Evolutionary conservation across 176 grass and related monocot species (phyloP).

Genomic region (Sorghum bicolor): Sorghum_bicolor_NCBIv3 NC_012876.2:17671501-17672000

Average conservation of each 20-base stretch:
- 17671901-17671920: slow-evolving; percentile 5
- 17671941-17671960: slow-evolving; percentile 10
- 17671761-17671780: not conserved
- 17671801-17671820: not conserved
- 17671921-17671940: not conserved
- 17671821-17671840: not conserved
- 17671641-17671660: not conserved
- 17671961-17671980: not conserved
- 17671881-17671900: not conserved
- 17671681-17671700: not conserved
- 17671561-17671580: not conserved
- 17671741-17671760: not conserved
- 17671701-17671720: not conserved
- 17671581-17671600: not conserved
- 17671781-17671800: not conserved
- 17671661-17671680: not conserved
- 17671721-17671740: not conserved
- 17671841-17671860: not conserved
- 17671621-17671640: not conserved
- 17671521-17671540: not conserved
- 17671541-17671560: not conserved
- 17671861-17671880: not conserved
- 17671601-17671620: not conserved
- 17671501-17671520: not conserved
- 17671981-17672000: slow-evolving; percentile 25